Percentiles rank a stretch among this genome's conserved stretches.
phyloP scores from a whole-genome alignment of 805 yeast species.

The Metschnikowia hibisci region DNA sequence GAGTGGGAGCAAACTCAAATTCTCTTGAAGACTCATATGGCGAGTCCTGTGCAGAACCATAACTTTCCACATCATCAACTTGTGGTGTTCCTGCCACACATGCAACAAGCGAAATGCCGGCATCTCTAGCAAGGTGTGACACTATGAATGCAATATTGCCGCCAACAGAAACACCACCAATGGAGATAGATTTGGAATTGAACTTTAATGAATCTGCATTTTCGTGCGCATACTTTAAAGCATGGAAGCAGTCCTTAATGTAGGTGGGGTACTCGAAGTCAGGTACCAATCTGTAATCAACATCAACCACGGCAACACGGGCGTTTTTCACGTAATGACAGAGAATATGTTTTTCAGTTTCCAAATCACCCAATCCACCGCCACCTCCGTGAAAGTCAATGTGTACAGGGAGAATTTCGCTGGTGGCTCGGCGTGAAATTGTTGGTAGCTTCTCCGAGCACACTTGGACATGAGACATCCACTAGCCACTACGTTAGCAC shows the following conservation, averaged over 20 bases:
- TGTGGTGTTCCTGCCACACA: constrained; percentile 31
- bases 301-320: constrained; percentile 26
- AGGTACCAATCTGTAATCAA: constrained; percentile 28
- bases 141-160: constrained; percentile 25
- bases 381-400: constrained; percentile 35
- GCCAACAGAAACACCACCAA: constrained; percentile 25
- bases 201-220: constrained; percentile 19
- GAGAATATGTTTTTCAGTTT: constrained; percentile 25
- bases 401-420: constrained; percentile 23
- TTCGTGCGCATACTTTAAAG: constrained; percentile 22
- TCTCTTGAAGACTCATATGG: constrained; percentile 23
- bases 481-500: too few species aligned
- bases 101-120: constrained; percentile 19
- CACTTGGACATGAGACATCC: too few species aligned
- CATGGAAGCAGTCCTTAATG: constrained; percentile 25
- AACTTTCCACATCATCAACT: constrained; percentile 25
- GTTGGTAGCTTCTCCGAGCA: too few species aligned
- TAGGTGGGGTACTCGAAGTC: constrained; percentile 26
- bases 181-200: constrained; percentile 20
- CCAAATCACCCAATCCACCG: constrained; percentile 29
- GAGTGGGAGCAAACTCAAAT: constrained; percentile 29
- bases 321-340: constrained; percentile 23
- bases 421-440: too few species aligned
- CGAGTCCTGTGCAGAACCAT: constrained; percentile 22
- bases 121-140: constrained; percentile 25